Conservation (phyloP, 2,329 filamentous ascomycete species). For the Ceratocystiopsis sp. region DNA sequence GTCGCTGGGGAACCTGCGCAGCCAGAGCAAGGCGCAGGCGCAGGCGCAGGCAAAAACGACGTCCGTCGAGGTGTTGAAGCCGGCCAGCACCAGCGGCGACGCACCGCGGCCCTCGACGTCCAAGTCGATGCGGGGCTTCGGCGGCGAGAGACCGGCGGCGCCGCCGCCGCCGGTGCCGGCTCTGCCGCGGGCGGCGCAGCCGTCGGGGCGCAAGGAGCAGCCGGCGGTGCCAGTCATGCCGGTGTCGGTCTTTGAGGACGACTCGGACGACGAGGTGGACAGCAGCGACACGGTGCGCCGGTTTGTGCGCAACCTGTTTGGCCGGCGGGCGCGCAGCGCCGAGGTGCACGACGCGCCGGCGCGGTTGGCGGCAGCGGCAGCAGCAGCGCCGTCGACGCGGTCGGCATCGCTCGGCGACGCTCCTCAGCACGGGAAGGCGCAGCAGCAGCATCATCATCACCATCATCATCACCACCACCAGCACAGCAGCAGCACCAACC, state of each 20-base stretch:
- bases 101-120: conserved; percentile 1
- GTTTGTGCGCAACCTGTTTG: conserved; percentile 8
- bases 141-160: background rate
- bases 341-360: background rate
- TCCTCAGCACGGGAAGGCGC: no score
- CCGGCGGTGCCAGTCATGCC: background rate
- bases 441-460: no score
- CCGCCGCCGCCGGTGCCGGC: background rate
- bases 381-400: no score
- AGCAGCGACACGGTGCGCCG: conserved; percentile 6
- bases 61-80: background rate
- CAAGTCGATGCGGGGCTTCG: conserved; percentile 1
- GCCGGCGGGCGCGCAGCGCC: conserved; percentile 5
- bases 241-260: conserved; percentile 9
- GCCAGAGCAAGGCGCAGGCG: conserved; percentile 1
- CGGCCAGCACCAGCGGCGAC: background rate
- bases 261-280: conserved; percentile 9
- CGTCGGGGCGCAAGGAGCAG: no score
- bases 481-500: background rate
- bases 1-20: conserved; percentile 8
- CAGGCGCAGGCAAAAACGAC: background rate
- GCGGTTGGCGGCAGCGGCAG: no score
- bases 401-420: no score
- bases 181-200: no score
- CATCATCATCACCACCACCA: no score